phyloP scores from a whole-genome alignment of 1,284 basidiomycete genomes.

The Cutaneotrichosporon sp. region DNA sequence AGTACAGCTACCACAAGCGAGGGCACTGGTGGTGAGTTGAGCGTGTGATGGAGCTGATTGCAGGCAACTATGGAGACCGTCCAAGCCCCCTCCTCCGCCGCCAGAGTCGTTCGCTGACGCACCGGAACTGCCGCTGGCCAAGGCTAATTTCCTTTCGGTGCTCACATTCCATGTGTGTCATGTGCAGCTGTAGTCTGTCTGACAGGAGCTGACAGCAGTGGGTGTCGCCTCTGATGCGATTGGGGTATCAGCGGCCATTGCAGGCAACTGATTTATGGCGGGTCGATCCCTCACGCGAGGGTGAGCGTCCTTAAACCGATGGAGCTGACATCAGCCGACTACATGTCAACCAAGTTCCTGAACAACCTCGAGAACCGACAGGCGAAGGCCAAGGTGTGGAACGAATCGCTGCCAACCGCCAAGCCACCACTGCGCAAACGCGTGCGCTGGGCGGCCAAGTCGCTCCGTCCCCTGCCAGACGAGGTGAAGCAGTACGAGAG shows the following conservation, averaged over 20 bases:
- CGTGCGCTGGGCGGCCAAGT: slow-evolving; percentile 57
- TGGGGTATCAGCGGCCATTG: slow-evolving; percentile 64
- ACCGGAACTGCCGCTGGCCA: slow-evolving; percentile 61
- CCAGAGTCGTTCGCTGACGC: slow-evolving; percentile 63
- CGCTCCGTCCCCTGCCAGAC: slow-evolving; percentile 33
- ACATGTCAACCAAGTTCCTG: slow-evolving; percentile 56
- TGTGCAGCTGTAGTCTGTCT: background rate
- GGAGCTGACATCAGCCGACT: slow-evolving; percentile 53
- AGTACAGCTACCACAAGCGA: slow-evolving; percentile 35
- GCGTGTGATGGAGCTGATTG: background rate
- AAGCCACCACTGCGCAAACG: slow-evolving; percentile 56
- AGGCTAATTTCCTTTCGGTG: slow-evolving; percentile 61
- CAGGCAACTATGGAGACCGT: slow-evolving; percentile 59
- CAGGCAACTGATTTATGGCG: slow-evolving; percentile 72
- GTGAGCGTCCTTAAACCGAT: slow-evolving; percentile 19
- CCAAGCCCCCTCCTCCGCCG: slow-evolving; percentile 60
- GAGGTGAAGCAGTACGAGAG: slow-evolving; percentile 21
- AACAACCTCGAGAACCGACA: slow-evolving; percentile 34
- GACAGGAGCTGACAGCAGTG: slow-evolving; percentile 29
- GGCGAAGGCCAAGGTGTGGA: slow-evolving; percentile 42
- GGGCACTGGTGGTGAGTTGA: slow-evolving; percentile 43
- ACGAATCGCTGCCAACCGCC: slow-evolving; percentile 30
- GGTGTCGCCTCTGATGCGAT: slow-evolving; percentile 66
- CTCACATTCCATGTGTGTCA: slow-evolving; percentile 59
- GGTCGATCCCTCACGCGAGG: slow-evolving; percentile 57